Conservation (phyloP, 495 filamentous ascomycete species). For the Xylaria sp. region DNA sequence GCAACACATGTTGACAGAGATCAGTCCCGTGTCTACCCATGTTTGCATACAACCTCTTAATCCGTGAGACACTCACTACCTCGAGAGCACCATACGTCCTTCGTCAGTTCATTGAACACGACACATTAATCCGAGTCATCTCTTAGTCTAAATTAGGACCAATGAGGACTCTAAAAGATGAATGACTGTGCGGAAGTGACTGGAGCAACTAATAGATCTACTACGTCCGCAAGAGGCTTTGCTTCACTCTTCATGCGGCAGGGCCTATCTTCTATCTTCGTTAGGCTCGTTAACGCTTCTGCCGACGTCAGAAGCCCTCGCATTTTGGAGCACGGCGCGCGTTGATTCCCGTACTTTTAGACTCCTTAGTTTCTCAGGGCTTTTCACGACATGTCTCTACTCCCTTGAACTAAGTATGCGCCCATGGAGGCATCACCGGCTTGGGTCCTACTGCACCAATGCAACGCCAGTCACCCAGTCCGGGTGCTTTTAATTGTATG, state of each 20-base stretch:
- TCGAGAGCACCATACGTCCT: neutral
- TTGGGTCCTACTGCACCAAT: neutral
- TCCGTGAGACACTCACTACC: constrained; percentile 3
- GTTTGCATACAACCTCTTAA: neutral
- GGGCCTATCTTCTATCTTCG: neutral
- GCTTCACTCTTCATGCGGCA: neutral
- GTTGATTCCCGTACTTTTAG: neutral
- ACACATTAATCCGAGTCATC: neutral
- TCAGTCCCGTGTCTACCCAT: constrained; percentile 1
- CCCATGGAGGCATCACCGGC: neutral
- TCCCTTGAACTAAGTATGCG: neutral
- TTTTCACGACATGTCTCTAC: neutral
- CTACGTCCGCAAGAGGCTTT: neutral
- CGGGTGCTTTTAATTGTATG: neutral
- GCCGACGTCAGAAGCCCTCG: neutral
- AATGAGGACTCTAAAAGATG: neutral
- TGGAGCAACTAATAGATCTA: neutral
- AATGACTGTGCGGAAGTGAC: neutral
- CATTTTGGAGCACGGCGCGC: neutral
- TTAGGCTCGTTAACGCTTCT: neutral
- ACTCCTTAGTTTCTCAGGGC: neutral
- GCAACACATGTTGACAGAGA: constrained; percentile 6
- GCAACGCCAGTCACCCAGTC: neutral
- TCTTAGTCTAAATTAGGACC: neutral
- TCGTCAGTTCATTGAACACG: neutral